Percentiles rank a stretch among this genome's conserved stretches.
phyloP scores from a whole-genome alignment of 768 basidiomycete genomes.

The Termitomyces sp. region DNA sequence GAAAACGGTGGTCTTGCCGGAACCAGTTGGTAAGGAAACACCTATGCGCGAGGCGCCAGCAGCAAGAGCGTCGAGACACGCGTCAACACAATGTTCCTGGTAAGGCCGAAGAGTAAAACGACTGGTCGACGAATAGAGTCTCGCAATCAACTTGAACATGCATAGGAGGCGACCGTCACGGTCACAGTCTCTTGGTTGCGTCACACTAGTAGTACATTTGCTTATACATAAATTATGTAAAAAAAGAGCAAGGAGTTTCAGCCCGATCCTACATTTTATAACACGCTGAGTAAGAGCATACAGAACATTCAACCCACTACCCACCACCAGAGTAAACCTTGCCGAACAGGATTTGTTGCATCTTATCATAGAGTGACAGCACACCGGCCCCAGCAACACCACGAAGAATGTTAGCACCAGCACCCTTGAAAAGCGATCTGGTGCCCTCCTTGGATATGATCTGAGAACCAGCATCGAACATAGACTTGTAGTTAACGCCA shows the following conservation, averaged over 20 bases:
- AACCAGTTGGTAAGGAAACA: conserved; percentile 81
- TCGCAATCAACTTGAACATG: background rate
- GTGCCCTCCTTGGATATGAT: conserved; percentile 94
- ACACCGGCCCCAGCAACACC: conserved; percentile 99
- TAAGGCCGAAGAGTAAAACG: conserved; percentile 67
- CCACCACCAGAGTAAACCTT: conserved; percentile 97
- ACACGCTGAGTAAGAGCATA: background rate
- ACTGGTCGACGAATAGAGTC: conserved; percentile 6
- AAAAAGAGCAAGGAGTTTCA: too few species aligned
- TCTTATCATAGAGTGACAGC: conserved; percentile 97
- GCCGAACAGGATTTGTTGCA: conserved; percentile 94
- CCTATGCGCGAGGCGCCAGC: conserved; percentile 74
- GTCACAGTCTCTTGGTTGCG: too few species aligned
- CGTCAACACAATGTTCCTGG: conserved; percentile 75
- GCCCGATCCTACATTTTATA: conserved; percentile 42
- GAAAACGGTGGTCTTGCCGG: conserved; percentile 91
- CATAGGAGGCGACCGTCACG: too few species aligned
- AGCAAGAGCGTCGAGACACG: conserved; percentile 69
- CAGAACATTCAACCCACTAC: conserved; percentile 13
- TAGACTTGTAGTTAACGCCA: conserved; percentile 96
- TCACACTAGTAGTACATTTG: too few species aligned
- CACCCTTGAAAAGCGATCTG: conserved; percentile 98
- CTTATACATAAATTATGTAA: too few species aligned
- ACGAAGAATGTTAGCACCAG: conserved; percentile 93
- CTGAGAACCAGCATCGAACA: conserved; percentile 93